Evolutionary conservation across 139 green algal species (phyloP), one percentile per base, ranked within the genome.

Genomic region (Chlamydomonas sphaeroides): DNA sequence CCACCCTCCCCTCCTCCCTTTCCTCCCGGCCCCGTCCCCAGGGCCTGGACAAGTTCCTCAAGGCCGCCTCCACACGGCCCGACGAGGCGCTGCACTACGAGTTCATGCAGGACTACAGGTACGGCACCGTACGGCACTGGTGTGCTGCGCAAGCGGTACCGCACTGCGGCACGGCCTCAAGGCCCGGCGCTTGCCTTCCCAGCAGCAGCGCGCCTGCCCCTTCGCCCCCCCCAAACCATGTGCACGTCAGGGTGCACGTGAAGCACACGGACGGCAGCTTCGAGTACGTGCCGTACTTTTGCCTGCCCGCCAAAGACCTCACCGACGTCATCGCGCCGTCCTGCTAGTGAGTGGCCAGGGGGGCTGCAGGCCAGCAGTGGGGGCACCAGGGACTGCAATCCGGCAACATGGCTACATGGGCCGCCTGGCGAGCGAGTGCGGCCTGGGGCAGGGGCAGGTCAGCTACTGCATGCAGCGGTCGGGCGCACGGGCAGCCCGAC

Each of bases 241-340:
- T n/a, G n/a, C n/a, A n/a, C n/a, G n/a, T n/a, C 56, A 85, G 67
- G 72, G 79, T 89, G 30, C 73, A 86, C n/a, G 78, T 86, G 49
- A 89, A 89, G 49, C 79, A 89, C 48, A 84, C 67, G 4, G 93
- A 98, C 72, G 95, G 96, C 33, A 74, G 79, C 67, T 98, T 94
- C 85, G 96, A 99, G 91, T 93, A 98, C 63, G 78, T 98, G 0
- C 97, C 97, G 2, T 99, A 98, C 91, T 99, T 99, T 90, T 97
- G 93, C 88, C 92, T 99, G 39, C 97, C 97, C 10, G 92, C 95
- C 77, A 95, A 97, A 56, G 89, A 99, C 8, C 88, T 99, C 23
- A 97, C 94, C 51, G 95, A 98, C 71, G 96, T 98, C 78, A 98
- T 99, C 70, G 95, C 95, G 15, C 93, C 93, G 32, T 97, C 93